Evolutionary conservation across 352 stramenopile species (phyloP), one percentile per base, ranked within the genome.

Genomic region (Chrysophaeum taylorii): DNA sequence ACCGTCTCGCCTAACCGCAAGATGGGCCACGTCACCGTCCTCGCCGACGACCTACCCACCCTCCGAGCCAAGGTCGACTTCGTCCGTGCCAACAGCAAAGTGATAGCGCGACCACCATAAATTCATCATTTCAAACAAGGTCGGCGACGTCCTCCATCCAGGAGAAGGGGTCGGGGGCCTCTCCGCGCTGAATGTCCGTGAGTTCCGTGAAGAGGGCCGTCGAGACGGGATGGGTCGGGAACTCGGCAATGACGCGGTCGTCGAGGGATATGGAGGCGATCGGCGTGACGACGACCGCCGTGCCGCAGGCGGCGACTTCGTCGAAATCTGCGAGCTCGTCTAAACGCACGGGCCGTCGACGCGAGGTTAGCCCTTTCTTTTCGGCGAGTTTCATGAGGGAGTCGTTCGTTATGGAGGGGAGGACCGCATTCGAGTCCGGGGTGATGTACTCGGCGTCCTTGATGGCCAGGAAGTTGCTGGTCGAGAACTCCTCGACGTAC

Each of bases 401-500:
- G 70, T 92, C 90, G 77, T 94, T 94, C 25, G 88, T 94, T 70
- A 93, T 92, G 39, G 73, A 85, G 43, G 82, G 79, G 37, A 94
- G 81, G 16, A 94, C 86, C 29, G 84, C 87, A 36, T 74, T 67
- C 63, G 81, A 90, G 33, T 81, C 79, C 4, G 88, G 88, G 23
- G 87, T 94, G 0, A 93, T 84, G 73, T 85, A 92, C 48, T 76
- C 81, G 23, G 85, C 83, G 33, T 80, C 74, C 61, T 84, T 83
- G 64, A 94, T 90, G 43, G 81, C 88, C 25, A 94, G 81, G 78
- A 94, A 93, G 74, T 94, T 94, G 38, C 80, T 90, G 18, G 88
- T 94, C 69, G 81, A 90, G 72, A 94, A 94, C 77, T 94, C 88
- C 80, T 94, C 88, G 25, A 94, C 73, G 71, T 93, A 94, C 0